Conservation (phyloP, 192 early-diverging fungal species). For the Endogone sp. region DNA sequence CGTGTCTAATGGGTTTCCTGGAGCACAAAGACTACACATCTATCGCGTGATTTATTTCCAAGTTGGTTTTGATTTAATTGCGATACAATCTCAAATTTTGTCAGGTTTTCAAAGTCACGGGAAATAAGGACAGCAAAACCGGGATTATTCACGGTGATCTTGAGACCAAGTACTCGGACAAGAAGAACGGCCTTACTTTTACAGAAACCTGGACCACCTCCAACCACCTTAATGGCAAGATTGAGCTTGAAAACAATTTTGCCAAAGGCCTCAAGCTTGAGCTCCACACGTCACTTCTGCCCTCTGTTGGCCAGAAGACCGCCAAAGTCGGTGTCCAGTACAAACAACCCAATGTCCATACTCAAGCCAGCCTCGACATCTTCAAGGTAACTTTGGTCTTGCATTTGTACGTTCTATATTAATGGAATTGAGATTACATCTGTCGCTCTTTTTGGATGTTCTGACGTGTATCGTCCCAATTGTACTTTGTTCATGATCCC, state of each 20-base stretch:
- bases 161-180: slow-evolving; percentile 97
- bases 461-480: slow-evolving; percentile 57
- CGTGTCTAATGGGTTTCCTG: too few relatives aligned
- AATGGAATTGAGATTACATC: neutral
- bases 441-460: slow-evolving; percentile 52
- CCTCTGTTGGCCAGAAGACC: slow-evolving; percentile 76
- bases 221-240: slow-evolving; percentile 88
- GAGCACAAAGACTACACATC: neutral
- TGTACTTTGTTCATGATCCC: neutral
- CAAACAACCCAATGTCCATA: slow-evolving; percentile 94
- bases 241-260: slow-evolving; percentile 91
- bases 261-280: slow-evolving; percentile 98
- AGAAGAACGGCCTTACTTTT: slow-evolving; percentile 88
- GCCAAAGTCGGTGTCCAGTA: slow-evolving; percentile 84
- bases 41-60: slow-evolving; percentile 4
- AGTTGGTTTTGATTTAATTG: neutral
- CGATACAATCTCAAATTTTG: neutral
- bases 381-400: slow-evolving; percentile 59
- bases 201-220: slow-evolving; percentile 96
- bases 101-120: slow-evolving; percentile 94
- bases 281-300: slow-evolving; percentile 77
- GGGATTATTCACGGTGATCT: slow-evolving; percentile 93
- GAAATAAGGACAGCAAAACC: slow-evolving; percentile 92
- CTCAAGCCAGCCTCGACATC: slow-evolving; percentile 84
- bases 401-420: neutral